Conservation (phyloP, 257 asterid species). For the Jacaranda copaia region DNA sequence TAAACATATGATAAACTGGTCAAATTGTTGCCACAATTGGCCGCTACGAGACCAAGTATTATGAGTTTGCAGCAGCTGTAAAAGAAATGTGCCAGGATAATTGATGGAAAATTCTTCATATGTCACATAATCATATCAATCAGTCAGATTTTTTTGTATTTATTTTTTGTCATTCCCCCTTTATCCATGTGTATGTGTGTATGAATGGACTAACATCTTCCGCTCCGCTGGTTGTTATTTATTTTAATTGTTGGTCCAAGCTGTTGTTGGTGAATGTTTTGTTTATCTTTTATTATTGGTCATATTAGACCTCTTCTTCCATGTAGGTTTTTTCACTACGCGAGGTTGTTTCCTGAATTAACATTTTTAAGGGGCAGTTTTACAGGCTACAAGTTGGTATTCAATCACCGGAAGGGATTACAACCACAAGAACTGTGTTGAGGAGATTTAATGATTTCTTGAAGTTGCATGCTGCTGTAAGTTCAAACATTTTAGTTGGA, state of each 20-base stretch:
- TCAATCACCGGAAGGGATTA: constrained; percentile 92
- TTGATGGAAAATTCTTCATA: constrained; percentile 7
- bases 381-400: constrained; percentile 95
- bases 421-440: constrained; percentile 78
- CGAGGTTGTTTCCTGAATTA: constrained; percentile 42
- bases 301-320: constrained; percentile 4
- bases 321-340: background rate
- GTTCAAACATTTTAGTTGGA: constrained; percentile 41
- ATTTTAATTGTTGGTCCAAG: background rate
- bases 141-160: constrained; percentile 6
- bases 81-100: constrained; percentile 5
- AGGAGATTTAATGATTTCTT: constrained; percentile 96
- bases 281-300: constrained; percentile 25
- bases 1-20: constrained; percentile 10
- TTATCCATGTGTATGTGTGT: constrained; percentile 3
- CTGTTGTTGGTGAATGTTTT: constrained; percentile 26
- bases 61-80: background rate
- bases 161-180: background rate
- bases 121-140: constrained; percentile 6
- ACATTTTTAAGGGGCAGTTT: constrained; percentile 75
- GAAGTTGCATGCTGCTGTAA: constrained; percentile 90
- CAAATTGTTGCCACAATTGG: constrained; percentile 13
- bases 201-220: constrained; percentile 11
- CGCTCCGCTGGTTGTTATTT: constrained; percentile 21
- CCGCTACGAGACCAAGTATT: constrained; percentile 6